Evolutionary conservation across 768 basidiomycete genomes (phyloP).

Genomic region (Russula dissimulans): DNA sequence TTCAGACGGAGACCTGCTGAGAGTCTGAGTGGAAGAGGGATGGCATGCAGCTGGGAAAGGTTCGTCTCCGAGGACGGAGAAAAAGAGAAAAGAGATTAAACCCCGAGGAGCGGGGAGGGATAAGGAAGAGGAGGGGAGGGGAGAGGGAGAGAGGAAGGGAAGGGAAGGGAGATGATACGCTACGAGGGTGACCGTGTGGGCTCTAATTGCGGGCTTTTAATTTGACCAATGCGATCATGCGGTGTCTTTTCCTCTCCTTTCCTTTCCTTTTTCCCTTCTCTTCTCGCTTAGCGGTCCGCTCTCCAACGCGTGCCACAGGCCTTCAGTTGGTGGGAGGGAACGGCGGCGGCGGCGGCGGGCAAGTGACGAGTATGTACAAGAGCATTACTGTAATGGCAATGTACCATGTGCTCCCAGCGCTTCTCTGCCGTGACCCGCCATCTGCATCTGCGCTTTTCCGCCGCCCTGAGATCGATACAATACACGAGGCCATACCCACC

Average conservation of each 20-base stretch:
- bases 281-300: no score
- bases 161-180: not conserved
- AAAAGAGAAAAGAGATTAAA: not conserved
- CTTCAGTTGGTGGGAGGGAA: no score
- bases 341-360: no score
- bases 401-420: slow-evolving; percentile 20
- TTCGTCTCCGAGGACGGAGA: not conserved
- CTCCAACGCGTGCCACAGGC: no score
- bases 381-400: not conserved
- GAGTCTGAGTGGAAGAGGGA: slow-evolving; percentile 32
- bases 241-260: not conserved
- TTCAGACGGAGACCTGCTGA: slow-evolving; percentile 54
- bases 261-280: not conserved
- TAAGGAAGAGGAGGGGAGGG: not conserved
- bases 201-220: slow-evolving; percentile 22
- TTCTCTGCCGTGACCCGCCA: slow-evolving; percentile 1
- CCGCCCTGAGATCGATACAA: no score
- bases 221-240: slow-evolving; percentile 15
- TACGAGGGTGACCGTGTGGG: slow-evolving; percentile 17
- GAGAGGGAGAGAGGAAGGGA: not conserved
- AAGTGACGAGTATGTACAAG: not conserved
- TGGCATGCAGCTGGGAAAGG: slow-evolving; percentile 18
- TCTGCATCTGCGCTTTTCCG: no score
- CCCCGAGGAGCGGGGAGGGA: not conserved
- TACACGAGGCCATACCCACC: no score